Evolutionary conservation across 176 grass and related monocot genomes (phyloP).

Genomic region (Triticum urartu): DNA sequence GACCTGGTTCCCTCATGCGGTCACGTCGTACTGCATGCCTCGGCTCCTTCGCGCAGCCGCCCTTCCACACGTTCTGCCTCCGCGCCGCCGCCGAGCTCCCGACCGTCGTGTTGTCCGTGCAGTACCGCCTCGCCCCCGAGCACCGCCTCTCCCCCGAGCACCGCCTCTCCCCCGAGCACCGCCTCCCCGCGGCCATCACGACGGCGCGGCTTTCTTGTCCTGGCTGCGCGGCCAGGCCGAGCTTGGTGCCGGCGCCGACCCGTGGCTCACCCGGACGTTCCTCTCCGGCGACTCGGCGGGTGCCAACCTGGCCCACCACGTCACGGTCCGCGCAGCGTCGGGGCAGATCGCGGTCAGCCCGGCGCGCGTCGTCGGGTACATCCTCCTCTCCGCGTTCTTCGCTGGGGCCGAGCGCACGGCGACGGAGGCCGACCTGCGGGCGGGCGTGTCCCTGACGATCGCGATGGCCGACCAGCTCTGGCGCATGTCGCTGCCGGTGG

Average conservation of each 20-base stretch:
- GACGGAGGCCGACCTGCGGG: constrained; percentile 36
- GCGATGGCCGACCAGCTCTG: constrained; percentile 56
- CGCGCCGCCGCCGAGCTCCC: too few species aligned
- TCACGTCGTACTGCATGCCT: too few species aligned
- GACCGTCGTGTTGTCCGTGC: too few species aligned
- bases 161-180: constrained; percentile 61
- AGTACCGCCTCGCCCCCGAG: constrained; percentile 63
- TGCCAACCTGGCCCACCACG: constrained; percentile 49
- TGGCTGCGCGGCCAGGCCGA: constrained; percentile 31
- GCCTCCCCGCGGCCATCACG: constrained; percentile 50
- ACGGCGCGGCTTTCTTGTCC: constrained; percentile 5
- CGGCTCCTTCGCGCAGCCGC: too few species aligned
- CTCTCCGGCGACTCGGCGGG: constrained; percentile 33
- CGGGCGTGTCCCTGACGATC: constrained; percentile 24
- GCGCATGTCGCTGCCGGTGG: constrained; percentile 60
- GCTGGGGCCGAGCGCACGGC: constrained; percentile 27
- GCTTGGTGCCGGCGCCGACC: not conserved
- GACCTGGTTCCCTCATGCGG: too few species aligned
- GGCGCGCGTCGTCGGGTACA: constrained; percentile 32
- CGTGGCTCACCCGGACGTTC: constrained; percentile 30
- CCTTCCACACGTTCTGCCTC: too few species aligned
- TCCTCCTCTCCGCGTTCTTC: constrained; percentile 62
- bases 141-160: constrained; percentile 62
- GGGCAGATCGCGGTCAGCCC: not conserved
- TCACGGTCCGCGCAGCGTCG: not conserved